Conservation (phyloP, 2,329 filamentous ascomycete genomes). For the Beauveria australis region DNA sequence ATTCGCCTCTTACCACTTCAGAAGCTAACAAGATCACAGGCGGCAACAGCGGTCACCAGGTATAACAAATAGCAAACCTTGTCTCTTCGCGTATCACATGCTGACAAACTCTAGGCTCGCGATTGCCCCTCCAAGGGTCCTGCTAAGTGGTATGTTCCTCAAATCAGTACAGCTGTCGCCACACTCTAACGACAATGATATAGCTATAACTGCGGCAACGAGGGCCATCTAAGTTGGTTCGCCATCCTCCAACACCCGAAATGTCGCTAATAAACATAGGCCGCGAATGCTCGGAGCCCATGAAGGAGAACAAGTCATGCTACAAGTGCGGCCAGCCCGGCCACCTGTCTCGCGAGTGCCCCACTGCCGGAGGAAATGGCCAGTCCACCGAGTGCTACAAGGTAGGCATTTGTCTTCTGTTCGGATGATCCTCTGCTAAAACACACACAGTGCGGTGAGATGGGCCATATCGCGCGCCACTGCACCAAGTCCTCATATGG, state of each 20-base stretch:
- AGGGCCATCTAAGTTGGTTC: constrained; percentile 70
- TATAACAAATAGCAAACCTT: constrained; percentile 7
- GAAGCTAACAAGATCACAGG: constrained; percentile 13
- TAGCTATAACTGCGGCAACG: constrained; percentile 72
- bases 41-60: constrained; percentile 20
- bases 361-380: constrained; percentile 40
- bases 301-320: constrained; percentile 77
- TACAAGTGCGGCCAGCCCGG: constrained; percentile 75
- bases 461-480: constrained; percentile 92
- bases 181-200: constrained; percentile 16
- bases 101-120: constrained; percentile 51
- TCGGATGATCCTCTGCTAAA: background rate
- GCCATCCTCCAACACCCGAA: background rate
- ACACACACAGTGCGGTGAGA: constrained; percentile 66
- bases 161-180: background rate
- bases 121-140: constrained; percentile 80
- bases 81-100: background rate
- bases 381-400: constrained; percentile 81
- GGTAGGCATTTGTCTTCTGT: constrained; percentile 26
- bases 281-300: constrained; percentile 83
- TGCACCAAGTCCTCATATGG: constrained; percentile 60
- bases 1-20: background rate
- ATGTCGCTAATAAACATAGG: constrained; percentile 35
- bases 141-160: constrained; percentile 64
- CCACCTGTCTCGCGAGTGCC: constrained; percentile 88